Evolutionary conservation across 2,329 filamentous ascomycete genomes (phyloP).

Genomic region (Myriosclerotinia scirpicola): DNA sequence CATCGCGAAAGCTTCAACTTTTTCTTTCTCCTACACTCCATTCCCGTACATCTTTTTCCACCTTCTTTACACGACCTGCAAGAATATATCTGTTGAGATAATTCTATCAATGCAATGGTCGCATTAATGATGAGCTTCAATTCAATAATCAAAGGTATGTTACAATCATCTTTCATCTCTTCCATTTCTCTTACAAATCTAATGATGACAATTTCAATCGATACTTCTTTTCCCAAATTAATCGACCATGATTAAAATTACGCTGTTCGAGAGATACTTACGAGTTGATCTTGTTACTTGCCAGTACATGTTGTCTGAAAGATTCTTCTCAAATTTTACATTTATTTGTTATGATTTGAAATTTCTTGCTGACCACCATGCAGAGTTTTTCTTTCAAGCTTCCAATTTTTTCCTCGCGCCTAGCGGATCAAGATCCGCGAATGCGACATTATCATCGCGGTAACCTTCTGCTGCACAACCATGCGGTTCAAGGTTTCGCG

Average conservation of each 20-base stretch:
- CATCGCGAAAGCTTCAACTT: background rate
- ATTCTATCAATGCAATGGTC: background rate
- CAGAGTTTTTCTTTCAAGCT: conserved; percentile 27
- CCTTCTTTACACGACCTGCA: background rate
- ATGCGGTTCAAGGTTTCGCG: background rate
- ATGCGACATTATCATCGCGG: conserved; percentile 6
- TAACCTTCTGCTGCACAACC: conserved; percentile 13
- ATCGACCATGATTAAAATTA: conserved; percentile 81
- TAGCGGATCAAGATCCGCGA: background rate
- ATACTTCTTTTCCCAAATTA: conserved; percentile 84
- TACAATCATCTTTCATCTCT: background rate
- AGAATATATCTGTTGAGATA: background rate
- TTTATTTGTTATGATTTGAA: conserved; percentile 21
- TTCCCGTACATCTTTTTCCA: background rate
- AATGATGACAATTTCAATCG: conserved; percentile 66
- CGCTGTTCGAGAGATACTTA: conserved; percentile 62
- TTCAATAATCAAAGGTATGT: conserved; percentile 27
- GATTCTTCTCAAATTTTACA: background rate
- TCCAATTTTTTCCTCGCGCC: conserved; percentile 14
- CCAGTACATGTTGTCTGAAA: conserved; percentile 84
- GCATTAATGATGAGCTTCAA: background rate
- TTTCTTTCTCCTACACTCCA: background rate
- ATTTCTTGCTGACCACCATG: conserved; percentile 29
- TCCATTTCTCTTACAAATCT: conserved; percentile 24
- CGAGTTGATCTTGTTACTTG: conserved; percentile 76